Evolutionary conservation across 345 rosid genomes (phyloP), one percentile per base, ranked within the genome.

Genomic region (Eucalyptus regnans): DNA sequence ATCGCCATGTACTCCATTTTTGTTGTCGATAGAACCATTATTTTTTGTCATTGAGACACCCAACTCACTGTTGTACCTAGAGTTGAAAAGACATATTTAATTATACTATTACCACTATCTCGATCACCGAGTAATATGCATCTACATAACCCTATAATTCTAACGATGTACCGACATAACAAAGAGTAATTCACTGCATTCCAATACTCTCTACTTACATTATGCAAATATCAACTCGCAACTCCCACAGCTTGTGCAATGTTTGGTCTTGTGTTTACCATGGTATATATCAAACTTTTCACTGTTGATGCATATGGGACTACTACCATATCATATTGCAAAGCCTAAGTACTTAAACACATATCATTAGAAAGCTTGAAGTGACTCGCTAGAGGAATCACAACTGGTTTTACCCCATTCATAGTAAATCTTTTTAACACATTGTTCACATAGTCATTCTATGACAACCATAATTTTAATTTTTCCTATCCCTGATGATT

Each of bases 251-350:
- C 68, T 29, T 25, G 5, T 62, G 33, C 5, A 62, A 62, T 62
- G 17, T 62, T 12, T 60, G n/a, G 31, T 62, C 33, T 13, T 0
- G 1, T 62, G 1, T 5, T 62, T n/a, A 62, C 33, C 33, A 62
- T 62, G 71, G 0, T 4, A 29, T 62, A 29, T 16, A 62, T 29
- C 17, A 62, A 62, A 29, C 33, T 29, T 62, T 12, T 14, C 5
- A 62, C 3, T 29, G 0, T 14, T 25, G 4, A 62, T 25, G 15
- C 71, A 29, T 4, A 62, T 29, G 5, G 0, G 17, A 62, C 5
- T 29, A 13, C 31, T 13, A 29, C 0, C 33, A 62, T 62, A 14
- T 62, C 71, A 13, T 62, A n/a, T 62, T 62, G 31, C 3, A 0
- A 62, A 62, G 9, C 8, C 4, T 62, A 13, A 62, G 9, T 62